Percentiles rank a stretch among this genome's conserved stretches.
Conservation (phyloP, 441 rosid species). For the Erodium trifolium region DNA sequence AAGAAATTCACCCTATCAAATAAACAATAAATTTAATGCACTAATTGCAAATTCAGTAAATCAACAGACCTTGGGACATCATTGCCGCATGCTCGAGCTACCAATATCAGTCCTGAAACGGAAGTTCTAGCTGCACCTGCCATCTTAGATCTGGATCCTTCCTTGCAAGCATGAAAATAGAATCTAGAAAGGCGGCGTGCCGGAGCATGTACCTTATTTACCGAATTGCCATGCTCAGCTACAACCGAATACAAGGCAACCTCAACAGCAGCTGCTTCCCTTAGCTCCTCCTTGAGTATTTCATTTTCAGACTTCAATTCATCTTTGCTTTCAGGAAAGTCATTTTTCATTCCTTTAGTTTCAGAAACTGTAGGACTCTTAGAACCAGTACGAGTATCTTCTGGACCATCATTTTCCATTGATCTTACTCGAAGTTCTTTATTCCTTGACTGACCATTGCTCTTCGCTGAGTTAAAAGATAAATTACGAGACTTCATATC, state of each 20-base stretch:
- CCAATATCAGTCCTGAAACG: constrained; percentile 69
- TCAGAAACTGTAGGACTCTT: constrained; percentile 33
- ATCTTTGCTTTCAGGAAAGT: constrained; percentile 47
- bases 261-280: constrained; percentile 94
- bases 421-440: constrained; percentile 35
- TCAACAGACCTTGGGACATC: constrained; percentile 78
- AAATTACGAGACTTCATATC: constrained; percentile 69
- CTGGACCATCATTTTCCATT: constrained; percentile 27
- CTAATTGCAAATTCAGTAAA: not conserved
- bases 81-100: constrained; percentile 89
- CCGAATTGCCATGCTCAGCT: constrained; percentile 90
- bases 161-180: constrained; percentile 68
- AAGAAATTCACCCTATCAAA: not conserved
- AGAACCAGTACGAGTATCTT: constrained; percentile 23
- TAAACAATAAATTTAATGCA: not conserved
- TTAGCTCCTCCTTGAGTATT: constrained; percentile 78
- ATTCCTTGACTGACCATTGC: constrained; percentile 26
- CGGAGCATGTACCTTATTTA: constrained; percentile 87
- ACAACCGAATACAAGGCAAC: constrained; percentile 80
- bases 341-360: constrained; percentile 39
- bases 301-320: constrained; percentile 57
- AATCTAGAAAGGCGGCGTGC: constrained; percentile 93
- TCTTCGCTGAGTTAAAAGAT: constrained; percentile 38
- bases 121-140: constrained; percentile 76
- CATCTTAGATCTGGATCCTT: constrained; percentile 44